Base-by-base conservation (phyloP, 1,284 basidiomycete genomes). In the Marasmius tenuissimus region DNA sequence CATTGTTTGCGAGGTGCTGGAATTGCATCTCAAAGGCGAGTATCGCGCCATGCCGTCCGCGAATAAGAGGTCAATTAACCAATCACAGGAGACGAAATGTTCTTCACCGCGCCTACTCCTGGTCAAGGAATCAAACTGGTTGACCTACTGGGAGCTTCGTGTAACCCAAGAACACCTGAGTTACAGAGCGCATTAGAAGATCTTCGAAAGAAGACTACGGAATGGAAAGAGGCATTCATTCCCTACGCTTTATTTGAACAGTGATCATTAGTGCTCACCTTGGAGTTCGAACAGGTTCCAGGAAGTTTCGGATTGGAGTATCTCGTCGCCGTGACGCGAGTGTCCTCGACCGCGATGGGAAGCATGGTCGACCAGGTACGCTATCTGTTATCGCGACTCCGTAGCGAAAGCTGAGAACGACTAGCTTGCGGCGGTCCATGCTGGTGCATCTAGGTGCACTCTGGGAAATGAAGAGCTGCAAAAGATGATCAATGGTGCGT, bases 61-160 rank as follows among this genome's bases (percentile, higher is more conserved):
- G 9, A 12, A 37, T n/a, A 20, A 48, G 9, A 37, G n/a, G 22
- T 22, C 37, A 38, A n/a, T 12, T 40, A 40, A 27, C 38, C 55
- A 11, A 18, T 16, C 14, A 18, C 27, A 72, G 71, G 71, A 27
- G 72, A 73, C 57, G 67, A 70, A 52, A 55, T 65, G 12, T 72
- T 73, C 61, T 67, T 71, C 33, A 66, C 59, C 7, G 56, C 11
- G 6, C 56, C 56, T 16, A 62, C 27, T 27, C 27, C 65, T 33
- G 35, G 60, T 8, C 35, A 63, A 39, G 65, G 62, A 33, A 58
- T 40, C 37, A 61, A 61, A 18, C 53, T 70, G 12, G 49, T 58
- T 16, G 61, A 65, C 3, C 51, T 66, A 38, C 58, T 69, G 11
- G 66, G 65, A 7, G 52, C 49, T 20, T 60, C 54, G 9, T 67